Base-by-base conservation (phyloP, 768 basidiomycete species). In the Lactifluus piperatus region DNA sequence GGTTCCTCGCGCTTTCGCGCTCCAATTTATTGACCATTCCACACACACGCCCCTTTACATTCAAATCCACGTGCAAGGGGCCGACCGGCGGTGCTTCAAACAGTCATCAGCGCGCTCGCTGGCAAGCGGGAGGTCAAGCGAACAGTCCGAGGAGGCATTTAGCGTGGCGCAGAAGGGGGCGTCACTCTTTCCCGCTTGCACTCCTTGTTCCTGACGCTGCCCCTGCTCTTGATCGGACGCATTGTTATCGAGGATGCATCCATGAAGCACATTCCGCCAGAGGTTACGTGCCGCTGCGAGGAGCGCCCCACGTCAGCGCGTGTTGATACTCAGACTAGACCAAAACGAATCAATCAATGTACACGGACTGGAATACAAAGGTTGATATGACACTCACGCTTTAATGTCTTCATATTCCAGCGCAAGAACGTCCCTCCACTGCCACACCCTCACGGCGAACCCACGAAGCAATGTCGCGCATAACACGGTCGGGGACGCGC, bases 361-460 rank as follows among this genome's bases (percentile, higher is more conserved):
- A 34, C 26, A 27, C 13, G 3, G 5, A 11, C 20, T 44, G 6
- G 43, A 27, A 37, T 64, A n/a, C 58, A 32, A 26, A 43, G 22
- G 8, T 20, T 2, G n/a, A 41, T 58, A 30, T 41, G 13, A 51
- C 5, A 76, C 83, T 45, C 62, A 88, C 86, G 68, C 69, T 39
- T 77, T 75, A 44, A 89, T 71, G 68, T 86, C 83, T 9, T 71
- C 74, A 44, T 85, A 20, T 76, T 79, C 57, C 88, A 72, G 41
- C 83, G 76, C 62, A 90, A 66, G 66, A 90, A 83, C 13, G 73
- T 74, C 43, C 78, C 73, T 13, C 88, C 87, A 0, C 72, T 78
- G 30, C n/a, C n/a, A 88, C 76, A 41, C 76, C 72, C 14, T 75
- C 72, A 51, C 77, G 73, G 57, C 73, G 71, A 5, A 86, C 76